Conservation (phyloP, 345 rosid genomes). For the Salix caprea region DNA sequence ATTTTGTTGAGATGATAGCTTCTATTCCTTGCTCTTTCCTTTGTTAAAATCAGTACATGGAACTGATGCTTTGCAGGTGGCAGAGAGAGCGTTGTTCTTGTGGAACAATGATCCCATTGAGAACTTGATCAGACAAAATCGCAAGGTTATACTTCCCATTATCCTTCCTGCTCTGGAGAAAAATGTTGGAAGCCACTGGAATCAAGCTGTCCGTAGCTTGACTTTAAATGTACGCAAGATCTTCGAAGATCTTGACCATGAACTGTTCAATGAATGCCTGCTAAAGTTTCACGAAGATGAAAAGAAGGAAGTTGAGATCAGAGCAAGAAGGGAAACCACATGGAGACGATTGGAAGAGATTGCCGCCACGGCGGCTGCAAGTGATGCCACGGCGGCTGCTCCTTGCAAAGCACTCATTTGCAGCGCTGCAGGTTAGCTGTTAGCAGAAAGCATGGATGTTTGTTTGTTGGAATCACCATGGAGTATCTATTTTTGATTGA, state of each 20-base stretch:
- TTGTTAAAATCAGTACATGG: neutral
- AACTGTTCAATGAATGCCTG: conserved; percentile 21
- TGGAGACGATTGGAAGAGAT: conserved; percentile 23
- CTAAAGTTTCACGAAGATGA: conserved; percentile 17
- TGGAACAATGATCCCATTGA: conserved; percentile 27
- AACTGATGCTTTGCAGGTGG: conserved; percentile 19
- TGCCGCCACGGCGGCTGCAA: conserved; percentile 6
- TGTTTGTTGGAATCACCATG: conserved; percentile 7
- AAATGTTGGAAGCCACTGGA: conserved; percentile 27
- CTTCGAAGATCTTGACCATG: conserved; percentile 24
- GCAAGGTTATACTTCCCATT: conserved; percentile 23
- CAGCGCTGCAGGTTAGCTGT: conserved; percentile 14
- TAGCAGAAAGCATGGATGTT: conserved; percentile 6
- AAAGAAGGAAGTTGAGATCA: conserved; percentile 9
- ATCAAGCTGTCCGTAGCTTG: conserved; percentile 31
- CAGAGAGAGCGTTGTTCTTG: conserved; percentile 27
- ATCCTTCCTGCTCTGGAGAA: conserved; percentile 25
- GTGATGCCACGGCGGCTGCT: neutral
- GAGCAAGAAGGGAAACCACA: conserved; percentile 14
- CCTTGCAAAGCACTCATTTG: neutral
- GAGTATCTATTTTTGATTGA: conserved; percentile 3
- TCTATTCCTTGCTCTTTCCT: neutral
- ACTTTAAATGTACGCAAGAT: conserved; percentile 28
- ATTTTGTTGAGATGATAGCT: neutral
- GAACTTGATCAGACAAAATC: conserved; percentile 18